Evolutionary conservation across 306 rosid species (phyloP).

Genomic region (Acacia acuminata): DNA sequence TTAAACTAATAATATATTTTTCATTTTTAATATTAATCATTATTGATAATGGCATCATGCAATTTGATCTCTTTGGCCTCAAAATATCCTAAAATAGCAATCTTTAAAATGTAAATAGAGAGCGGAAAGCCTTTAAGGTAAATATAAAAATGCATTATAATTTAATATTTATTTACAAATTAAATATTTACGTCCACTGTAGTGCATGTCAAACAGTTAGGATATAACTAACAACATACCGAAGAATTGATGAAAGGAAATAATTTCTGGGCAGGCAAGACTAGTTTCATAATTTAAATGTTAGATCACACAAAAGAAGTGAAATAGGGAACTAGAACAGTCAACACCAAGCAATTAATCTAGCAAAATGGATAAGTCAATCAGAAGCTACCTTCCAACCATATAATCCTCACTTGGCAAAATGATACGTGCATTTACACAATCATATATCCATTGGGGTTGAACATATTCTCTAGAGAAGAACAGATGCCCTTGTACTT

Average conservation of each 20-base stretch:
- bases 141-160: too few species aligned
- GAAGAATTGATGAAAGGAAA: too few species aligned
- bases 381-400: conserved; percentile 76
- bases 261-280: too few species aligned
- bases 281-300: too few species aligned
- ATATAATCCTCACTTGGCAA: conserved; percentile 70
- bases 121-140: too few species aligned
- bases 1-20: too few species aligned
- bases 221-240: too few species aligned
- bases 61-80: not conserved
- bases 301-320: not conserved
- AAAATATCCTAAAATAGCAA: not conserved
- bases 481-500: conserved; percentile 65
- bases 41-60: too few species aligned
- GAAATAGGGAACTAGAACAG: conserved; percentile 17
- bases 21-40: too few species aligned
- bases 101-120: not conserved
- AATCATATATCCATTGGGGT: conserved; percentile 96
- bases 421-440: conserved; percentile 75
- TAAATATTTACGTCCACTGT: too few species aligned
- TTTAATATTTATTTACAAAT: too few species aligned
- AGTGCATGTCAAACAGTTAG: too few species aligned
- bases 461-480: conserved; percentile 85
- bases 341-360: not conserved
- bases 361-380: not conserved